Base-by-base conservation (phyloP, 2,329 filamentous ascomycete genomes). In the Aureobasidium namibiae region DNA sequence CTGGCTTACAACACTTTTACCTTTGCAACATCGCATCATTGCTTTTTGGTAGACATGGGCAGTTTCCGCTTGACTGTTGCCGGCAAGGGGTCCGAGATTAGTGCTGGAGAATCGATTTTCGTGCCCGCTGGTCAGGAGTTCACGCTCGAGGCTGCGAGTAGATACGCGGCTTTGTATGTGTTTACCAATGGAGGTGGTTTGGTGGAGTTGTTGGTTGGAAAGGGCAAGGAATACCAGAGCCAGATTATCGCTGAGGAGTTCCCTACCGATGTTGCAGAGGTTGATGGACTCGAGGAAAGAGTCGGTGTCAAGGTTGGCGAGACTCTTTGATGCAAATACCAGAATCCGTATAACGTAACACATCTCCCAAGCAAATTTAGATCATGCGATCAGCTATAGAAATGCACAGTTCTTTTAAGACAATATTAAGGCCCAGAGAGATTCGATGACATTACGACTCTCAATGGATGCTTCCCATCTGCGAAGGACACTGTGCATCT, bases 111-210 rank as follows among this genome's bases (percentile, higher is more conserved):
- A 63, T 78, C 79, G 0, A 68, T 80, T 0, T 72, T 81, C 38
- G 69, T 82, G 11, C 73, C 79, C 0, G 75, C 76, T 1, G 78
- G 75, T 0, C 73, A 76, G 62, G 66, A 72, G 0, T 81, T 82
- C 62, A 67, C 68, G 0, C 64, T 81, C 0, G 70, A 69, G 1
- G 78, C 79, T 63, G 73, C 66, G 11, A 79, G 75, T 58, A 70
- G 73, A 41, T 81, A 74, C 65, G 78, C 80, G 3, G 73, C 77
- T 24, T 69, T 76, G 7, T 76, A 76, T 62, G 73, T 72, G 0
- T 82, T 81, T 59, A 75, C 77, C 0, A 78, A 78, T 61, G 80
- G 80, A 0, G 68, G 70, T 44, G 79, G 80, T 0, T 71, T 82
- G 7, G 62, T 66, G 2, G 78, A 81, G 63, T 67, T 75, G 44